These are phyloP conservation scores for Clavariopsis aquatica DNA, from an alignment of 495 filamentous ascomycete species.

Conservation along the genomic window DNA sequence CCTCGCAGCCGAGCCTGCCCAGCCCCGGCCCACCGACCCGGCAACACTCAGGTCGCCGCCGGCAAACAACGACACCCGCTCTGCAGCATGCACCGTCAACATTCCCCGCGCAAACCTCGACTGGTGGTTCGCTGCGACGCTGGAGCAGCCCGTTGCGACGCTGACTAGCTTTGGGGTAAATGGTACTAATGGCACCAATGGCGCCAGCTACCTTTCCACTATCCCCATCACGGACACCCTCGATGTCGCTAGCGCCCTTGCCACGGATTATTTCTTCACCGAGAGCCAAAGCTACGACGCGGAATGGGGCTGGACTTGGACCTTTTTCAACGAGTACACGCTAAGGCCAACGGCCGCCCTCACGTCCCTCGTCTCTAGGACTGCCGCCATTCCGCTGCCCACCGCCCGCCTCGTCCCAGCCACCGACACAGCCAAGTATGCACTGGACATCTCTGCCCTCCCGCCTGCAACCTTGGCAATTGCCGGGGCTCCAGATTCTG, in stretches of 20 bases:
- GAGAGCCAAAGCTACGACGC: constrained; percentile 9
- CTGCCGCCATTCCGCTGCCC: constrained; percentile 28
- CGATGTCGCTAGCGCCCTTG: constrained; percentile 33
- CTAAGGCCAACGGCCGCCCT: constrained; percentile 38
- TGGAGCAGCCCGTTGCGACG: constrained; percentile 5
- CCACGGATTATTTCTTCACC: constrained; percentile 15
- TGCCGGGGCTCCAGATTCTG: constrained; percentile 26
- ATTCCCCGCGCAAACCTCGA: constrained; percentile 28
- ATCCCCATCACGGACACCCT: constrained; percentile 33
- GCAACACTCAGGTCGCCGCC: not conserved
- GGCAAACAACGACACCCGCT: constrained; percentile 5
- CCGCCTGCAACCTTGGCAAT: constrained; percentile 28
- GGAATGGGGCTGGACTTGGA: constrained; percentile 25
- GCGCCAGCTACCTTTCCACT: not conserved
- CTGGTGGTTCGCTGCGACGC: constrained; percentile 34
- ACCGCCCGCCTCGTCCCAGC: constrained; percentile 31
- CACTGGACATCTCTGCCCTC: constrained; percentile 2
- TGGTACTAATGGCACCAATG: constrained; percentile 8
- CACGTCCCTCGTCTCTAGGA: constrained; percentile 38
- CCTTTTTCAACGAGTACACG: constrained; percentile 25
- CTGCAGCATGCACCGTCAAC: constrained; percentile 30
- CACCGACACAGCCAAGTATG: constrained; percentile 5
- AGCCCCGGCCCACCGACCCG: not conserved
- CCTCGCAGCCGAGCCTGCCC: not conserved
- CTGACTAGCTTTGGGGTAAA: constrained; percentile 4